Base-by-base conservation (phyloP, 2,329 filamentous ascomycete species). In the Cercospora sp. region DNA sequence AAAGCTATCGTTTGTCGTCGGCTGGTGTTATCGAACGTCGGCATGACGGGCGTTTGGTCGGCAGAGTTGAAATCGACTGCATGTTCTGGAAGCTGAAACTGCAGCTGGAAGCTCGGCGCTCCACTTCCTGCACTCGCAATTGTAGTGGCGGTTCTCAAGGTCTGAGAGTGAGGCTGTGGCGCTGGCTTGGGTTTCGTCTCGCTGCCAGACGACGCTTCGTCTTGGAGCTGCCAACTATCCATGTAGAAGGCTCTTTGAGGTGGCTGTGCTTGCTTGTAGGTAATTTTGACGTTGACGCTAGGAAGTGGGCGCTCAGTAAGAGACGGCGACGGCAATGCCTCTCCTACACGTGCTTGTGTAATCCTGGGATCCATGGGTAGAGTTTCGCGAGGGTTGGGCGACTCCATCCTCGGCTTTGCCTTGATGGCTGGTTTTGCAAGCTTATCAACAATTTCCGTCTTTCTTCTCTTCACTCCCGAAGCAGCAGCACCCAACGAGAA, bases 1-100 rank as follows among this genome's bases (percentile, higher is more conserved):
- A 64, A 68, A 2, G 58, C 31, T 20, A 68, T 65, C 4, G 66
- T 64, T 58, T 68, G 66, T 16, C 66, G 57, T 58, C 66, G 58
- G 58, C 66, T 68, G 10, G 28, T 45, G 18, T 31, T 12, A n/a
- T 60, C 66, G 10, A 48, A 51, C 3, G 58, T 23, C 16, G 45
- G 57, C 18, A 63, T 31, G 18, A 12, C 26, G 6, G n/a, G 28
- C 9, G 28, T 18, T 5, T 13, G 23, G 6, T 18, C 42, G 23
- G 23, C 10, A 23, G 36, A 3, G 20, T 36, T 9, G 1, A 60
- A 30, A 5, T 42, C n/a, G 9, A 36, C 7, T 23, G 57, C 45
- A 31, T 64, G 26, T 40, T 60, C 30, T 23, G 40, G 20, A 18
- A 36, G 36, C 20, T 55, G n/a, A 23, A 20, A 48, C 9, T 48